Conservation (phyloP, 139 green algal species). For the Chlamydomonas sp. region DNA sequence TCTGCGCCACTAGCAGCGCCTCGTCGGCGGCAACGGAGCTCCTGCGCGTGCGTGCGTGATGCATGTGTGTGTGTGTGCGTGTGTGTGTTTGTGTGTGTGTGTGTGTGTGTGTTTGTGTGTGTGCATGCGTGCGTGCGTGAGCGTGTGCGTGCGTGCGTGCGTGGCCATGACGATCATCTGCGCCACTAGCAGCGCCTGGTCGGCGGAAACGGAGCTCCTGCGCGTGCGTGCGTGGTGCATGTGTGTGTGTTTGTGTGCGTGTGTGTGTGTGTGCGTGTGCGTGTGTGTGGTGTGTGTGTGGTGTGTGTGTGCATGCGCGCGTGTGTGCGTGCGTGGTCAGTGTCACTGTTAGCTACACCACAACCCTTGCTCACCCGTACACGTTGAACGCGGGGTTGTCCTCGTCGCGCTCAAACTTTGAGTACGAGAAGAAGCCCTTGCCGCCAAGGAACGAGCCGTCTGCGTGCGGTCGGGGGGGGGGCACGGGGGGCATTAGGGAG, state of each 20-base stretch:
- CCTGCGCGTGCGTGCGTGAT: too few species aligned
- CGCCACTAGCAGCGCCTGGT: constrained; percentile 29
- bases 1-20: constrained; percentile 29
- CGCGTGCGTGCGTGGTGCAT: too few species aligned
- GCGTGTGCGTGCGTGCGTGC: too few species aligned
- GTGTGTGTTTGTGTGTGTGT: too few species aligned
- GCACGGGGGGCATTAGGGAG: too few species aligned
- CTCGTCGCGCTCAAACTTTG: constrained; percentile 2
- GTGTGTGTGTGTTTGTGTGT: too few species aligned
- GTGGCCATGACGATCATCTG: constrained; percentile 35
- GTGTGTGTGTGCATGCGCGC: background rate
- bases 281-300: background rate
- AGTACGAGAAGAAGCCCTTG: constrained; percentile 8
- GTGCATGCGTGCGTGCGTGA: too few species aligned
- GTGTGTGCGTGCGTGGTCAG: background rate
- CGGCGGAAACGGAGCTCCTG: constrained; percentile 5
- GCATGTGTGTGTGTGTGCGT: too few species aligned
- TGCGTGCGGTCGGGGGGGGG: too few species aligned
- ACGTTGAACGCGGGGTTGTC: constrained; percentile 9
- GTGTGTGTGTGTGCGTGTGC: too few species aligned
- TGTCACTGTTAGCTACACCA: background rate
- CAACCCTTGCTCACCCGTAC: background rate
- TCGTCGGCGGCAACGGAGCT: background rate
- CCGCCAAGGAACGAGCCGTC: constrained; percentile 7
- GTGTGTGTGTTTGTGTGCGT: too few species aligned